A percentile compares a stretch with the other conserved stretches of the same genome.
Evolutionary conservation across 2,329 filamentous ascomycete genomes (phyloP).

Genomic region (Microascus cirrosus): DNA sequence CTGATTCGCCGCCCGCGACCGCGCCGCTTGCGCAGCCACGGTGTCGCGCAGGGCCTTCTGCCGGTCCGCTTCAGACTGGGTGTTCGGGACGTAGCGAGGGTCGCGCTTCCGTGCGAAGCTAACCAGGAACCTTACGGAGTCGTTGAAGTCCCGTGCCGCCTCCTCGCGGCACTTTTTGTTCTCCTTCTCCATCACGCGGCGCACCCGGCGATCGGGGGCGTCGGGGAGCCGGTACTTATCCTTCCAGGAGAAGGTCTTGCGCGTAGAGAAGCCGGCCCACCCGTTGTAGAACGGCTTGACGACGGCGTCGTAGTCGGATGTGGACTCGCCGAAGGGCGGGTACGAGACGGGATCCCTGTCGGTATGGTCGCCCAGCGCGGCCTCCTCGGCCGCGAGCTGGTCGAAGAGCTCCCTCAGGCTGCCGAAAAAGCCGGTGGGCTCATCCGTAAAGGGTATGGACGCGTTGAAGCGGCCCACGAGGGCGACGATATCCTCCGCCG

Average conservation of each 20-base stretch:
- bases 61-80: slow-evolving; percentile 67
- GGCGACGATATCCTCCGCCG: slow-evolving; percentile 64
- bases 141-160: slow-evolving; percentile 79
- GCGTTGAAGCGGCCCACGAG: slow-evolving; percentile 74
- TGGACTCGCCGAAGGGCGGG: slow-evolving; percentile 71
- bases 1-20: slow-evolving; percentile 70
- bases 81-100: slow-evolving; percentile 68
- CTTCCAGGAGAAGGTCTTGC: slow-evolving; percentile 81
- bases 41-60: slow-evolving; percentile 68
- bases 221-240: slow-evolving; percentile 76
- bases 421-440: slow-evolving; percentile 74
- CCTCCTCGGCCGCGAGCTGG: slow-evolving; percentile 70
- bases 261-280: slow-evolving; percentile 76
- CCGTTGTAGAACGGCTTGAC: slow-evolving; percentile 70
- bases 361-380: slow-evolving; percentile 60
- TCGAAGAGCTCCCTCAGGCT: slow-evolving; percentile 68
- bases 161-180: slow-evolving; percentile 79
- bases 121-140: slow-evolving; percentile 76
- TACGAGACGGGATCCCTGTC: slow-evolving; percentile 52
- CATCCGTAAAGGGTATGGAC: slow-evolving; percentile 69
- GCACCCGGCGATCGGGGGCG: slow-evolving; percentile 72
- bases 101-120: slow-evolving; percentile 86
- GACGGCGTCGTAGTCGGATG: slow-evolving; percentile 62
- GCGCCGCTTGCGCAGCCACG: slow-evolving; percentile 72
- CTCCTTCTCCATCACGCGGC: slow-evolving; percentile 88